Evolutionary conservation across 2,329 filamentous ascomycete species (phyloP), one percentile per base, ranked within the genome.

Genomic region (Fusarium illudens): DNA sequence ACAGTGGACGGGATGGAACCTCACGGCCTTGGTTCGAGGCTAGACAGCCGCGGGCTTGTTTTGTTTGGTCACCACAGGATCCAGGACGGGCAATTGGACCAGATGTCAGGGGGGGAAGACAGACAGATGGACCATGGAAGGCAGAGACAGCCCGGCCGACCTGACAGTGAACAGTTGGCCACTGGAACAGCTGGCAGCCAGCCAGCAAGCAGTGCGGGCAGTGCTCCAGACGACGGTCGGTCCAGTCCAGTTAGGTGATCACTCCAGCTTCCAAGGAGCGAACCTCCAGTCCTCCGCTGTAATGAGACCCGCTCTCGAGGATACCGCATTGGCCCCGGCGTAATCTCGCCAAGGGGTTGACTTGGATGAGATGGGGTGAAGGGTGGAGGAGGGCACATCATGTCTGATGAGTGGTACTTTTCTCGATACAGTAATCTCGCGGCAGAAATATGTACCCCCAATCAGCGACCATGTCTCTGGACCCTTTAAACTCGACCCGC

Each of bases 221-320:
- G n/a, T n/a, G 13, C 17, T 20, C 13, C 17, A 22, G 29, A 34
- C 32, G n/a, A 15, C 9, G 13, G 32, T 6, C 32, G 13, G 32
- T 6, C 6, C 32, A 22, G 29, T 19, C 29, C 17, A 49, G 29
- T 29, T 32, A 49, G 29, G 29, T 32, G 46, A 25, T 44, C 37
- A 42, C 29, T 50, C 17, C 12, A 22, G 9, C 19, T 50, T 50
- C 48, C 30, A 30, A 50, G 48, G 44, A 49, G 29, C 48, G 12
- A 20, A 17, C 29, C 27, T n/a, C 19, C 19, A n/a, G n/a, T n/a
- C 19, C 20, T 32, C 54, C 64, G 52, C 57, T 73, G 68, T 71
- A 68, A 70, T 73, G 64, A 73, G 71, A 72, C 71, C 71, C 71
- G 71, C 70, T 65, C 64, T 63, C 46, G 36, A 70, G 54, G 51